Evolutionary conservation across 768 basidiomycete species (phyloP), one percentile per base, ranked within the genome.

Genomic region (Lactarius quietus): DNA sequence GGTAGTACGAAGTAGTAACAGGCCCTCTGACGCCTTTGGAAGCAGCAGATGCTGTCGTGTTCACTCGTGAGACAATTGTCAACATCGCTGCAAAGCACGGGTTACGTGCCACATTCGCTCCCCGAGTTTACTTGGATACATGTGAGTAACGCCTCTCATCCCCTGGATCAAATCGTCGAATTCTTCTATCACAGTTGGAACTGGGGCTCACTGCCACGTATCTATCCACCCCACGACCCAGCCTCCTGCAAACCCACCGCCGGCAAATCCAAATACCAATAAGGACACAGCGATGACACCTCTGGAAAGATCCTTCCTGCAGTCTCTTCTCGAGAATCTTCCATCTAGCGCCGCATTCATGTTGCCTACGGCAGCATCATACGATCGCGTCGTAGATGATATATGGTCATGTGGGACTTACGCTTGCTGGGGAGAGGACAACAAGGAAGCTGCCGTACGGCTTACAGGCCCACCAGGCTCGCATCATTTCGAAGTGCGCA

Each of bases 341-440:
- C 84, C 84, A 2, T 81, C 84, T 4, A 68, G 88, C 48, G 74
- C 81, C n/a, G 83, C 83, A 6, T 76, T 91, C 64, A 84, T 83
- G 0, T 75, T 88, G 1, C 87, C 90, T 6, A 82, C 82, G 1
- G 70, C 76, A 0, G 80, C 84, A 0, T 92, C 90, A 4, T 92
- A 88, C 74, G 75, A 78, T 29, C 83, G 89, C 9, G 79, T 91
- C 76, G 53, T 62, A 3, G 89, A 92, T 68, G 87, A 87, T 4
- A 80, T 83, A 17, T 89, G 87, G 87, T 80, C 84, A 0, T 87
- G 89, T 28, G 89, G 89, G 9, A 90, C 89, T 1, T 89, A 84
- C 71, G 81, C 84, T 56, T 78, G 75, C 65, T 91, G 86, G 85
- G 89, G 89, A 0, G 80, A 80, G 15, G 86, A 90, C 55, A 88